A percentile compares a stretch with the other conserved stretches of the same genome.
Conservation (phyloP, 129 eudicot genomes). For the Flaveria robusta region DNA sequence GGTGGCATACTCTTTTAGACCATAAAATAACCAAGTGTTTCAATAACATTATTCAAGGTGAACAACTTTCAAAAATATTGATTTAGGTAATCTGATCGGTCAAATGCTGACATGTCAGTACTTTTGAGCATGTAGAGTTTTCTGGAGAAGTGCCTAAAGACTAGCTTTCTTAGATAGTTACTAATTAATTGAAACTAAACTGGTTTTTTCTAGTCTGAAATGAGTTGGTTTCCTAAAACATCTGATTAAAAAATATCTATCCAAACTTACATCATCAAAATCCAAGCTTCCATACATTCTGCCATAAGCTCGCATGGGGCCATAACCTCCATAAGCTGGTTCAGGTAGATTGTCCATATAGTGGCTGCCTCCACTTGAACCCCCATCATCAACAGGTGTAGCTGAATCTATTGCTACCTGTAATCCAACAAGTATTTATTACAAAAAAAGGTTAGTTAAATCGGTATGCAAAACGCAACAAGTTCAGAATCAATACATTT, state of each 20-base stretch:
- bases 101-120: background rate
- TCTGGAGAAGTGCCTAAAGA: background rate
- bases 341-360: slow-evolving; percentile 70
- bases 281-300: slow-evolving; percentile 90
- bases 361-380: slow-evolving; percentile 57
- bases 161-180: background rate
- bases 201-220: background rate
- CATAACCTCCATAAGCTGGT: slow-evolving; percentile 65
- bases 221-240: background rate
- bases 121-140: background rate
- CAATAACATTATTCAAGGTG: background rate
- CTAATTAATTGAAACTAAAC: background rate
- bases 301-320: slow-evolving; percentile 82
- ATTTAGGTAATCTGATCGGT: background rate
- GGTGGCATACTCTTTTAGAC: background rate
- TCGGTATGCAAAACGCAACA: background rate
- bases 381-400: slow-evolving; percentile 93
- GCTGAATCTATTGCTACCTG: slow-evolving; percentile 99
- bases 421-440: slow-evolving; percentile 16
- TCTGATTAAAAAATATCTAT: background rate
- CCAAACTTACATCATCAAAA: slow-evolving; percentile 81
- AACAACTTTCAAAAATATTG: background rate
- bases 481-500: background rate
- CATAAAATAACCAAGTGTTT: background rate
- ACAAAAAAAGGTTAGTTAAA: background rate